A percentile compares a stretch with the other conserved stretches of the same genome.
Evolutionary conservation across 1,284 basidiomycete species (phyloP).

Genomic region (Phellopilus nigrolimitatus): DNA sequence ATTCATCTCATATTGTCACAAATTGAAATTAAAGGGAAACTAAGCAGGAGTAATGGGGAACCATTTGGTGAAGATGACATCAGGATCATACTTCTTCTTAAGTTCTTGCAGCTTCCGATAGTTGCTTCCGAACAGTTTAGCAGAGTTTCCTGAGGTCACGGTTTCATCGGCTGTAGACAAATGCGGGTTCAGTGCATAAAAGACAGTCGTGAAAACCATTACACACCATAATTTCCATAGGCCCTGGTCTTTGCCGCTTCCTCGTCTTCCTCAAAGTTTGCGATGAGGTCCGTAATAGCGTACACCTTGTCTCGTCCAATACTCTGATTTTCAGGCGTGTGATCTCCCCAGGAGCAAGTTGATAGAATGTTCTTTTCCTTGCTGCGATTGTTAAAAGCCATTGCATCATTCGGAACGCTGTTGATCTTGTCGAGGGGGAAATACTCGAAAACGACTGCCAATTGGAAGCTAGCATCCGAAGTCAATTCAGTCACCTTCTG

Average conservation of each 20-base stretch:
- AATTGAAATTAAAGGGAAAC: not conserved
- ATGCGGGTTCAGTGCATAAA: not conserved
- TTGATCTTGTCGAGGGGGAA: conserved; percentile 36
- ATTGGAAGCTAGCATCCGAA: not conserved
- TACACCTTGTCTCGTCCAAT: conserved; percentile 26
- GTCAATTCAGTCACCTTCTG: conserved; percentile 9
- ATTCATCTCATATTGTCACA: not conserved
- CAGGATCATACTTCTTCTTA: conserved; percentile 22
- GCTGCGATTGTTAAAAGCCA: conserved; percentile 34
- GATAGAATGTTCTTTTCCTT: conserved; percentile 30
- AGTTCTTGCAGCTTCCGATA: conserved; percentile 19
- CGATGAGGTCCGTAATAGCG: conserved; percentile 23
- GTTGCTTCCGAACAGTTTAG: conserved; percentile 15
- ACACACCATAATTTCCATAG: conserved; percentile 30
- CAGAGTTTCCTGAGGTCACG: conserved; percentile 4
- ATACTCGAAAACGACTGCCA: conserved; percentile 34
- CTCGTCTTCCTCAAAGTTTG: conserved; percentile 9
- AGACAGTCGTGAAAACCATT: not conserved
- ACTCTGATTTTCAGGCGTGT: conserved; percentile 27
- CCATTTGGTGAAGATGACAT: conserved; percentile 18
- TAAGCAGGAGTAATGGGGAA: conserved; percentile 17
- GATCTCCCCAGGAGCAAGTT: conserved; percentile 34
- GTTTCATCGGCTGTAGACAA: conserved; percentile 1
- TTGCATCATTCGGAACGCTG: conserved; percentile 34
- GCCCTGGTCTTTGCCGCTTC: conserved; percentile 14